Conservation (phyloP, 2,329 filamentous ascomycete species). For the Aureobasidium sp. region DNA sequence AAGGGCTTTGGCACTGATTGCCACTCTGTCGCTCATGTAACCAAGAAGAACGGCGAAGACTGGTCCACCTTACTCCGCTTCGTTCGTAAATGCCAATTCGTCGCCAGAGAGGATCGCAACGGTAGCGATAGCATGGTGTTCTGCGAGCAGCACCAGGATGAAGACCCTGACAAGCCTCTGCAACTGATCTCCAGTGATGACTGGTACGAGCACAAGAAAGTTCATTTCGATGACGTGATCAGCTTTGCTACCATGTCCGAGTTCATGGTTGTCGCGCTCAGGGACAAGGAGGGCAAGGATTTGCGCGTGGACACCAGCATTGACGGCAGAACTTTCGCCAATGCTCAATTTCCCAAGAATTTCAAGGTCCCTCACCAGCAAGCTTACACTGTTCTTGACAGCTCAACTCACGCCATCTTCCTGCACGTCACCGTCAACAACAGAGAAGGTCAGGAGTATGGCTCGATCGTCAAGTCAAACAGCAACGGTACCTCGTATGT, state of each 20-base stretch:
- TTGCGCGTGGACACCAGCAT: conserved; percentile 75
- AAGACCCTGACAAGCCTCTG: conserved; percentile 51
- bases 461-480: conserved; percentile 93
- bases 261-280: conserved; percentile 82
- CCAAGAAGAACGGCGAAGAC: conserved; percentile 63
- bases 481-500: conserved; percentile 96
- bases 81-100: conserved; percentile 79
- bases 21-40: conserved; percentile 65
- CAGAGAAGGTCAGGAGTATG: conserved; percentile 57
- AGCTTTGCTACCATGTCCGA: conserved; percentile 94
- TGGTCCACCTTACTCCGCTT: conserved; percentile 71
- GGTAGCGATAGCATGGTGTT: conserved; percentile 56
- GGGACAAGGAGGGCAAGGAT: conserved; percentile 54
- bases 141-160: conserved; percentile 55
- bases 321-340: conserved; percentile 73
- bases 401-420: conserved; percentile 89
- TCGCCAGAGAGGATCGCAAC: conserved; percentile 51
- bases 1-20: conserved; percentile 50
- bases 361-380: conserved; percentile 70
- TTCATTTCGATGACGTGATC: conserved; percentile 61
- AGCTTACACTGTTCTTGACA: conserved; percentile 89
- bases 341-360: conserved; percentile 77
- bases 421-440: conserved; percentile 79
- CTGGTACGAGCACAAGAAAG: conserved; percentile 60
- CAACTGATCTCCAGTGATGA: conserved; percentile 70